Evolutionary conservation across 352 stramenopile species (phyloP), one percentile per base, ranked within the genome.

Genomic region (Phytopythium sindhum): DNA sequence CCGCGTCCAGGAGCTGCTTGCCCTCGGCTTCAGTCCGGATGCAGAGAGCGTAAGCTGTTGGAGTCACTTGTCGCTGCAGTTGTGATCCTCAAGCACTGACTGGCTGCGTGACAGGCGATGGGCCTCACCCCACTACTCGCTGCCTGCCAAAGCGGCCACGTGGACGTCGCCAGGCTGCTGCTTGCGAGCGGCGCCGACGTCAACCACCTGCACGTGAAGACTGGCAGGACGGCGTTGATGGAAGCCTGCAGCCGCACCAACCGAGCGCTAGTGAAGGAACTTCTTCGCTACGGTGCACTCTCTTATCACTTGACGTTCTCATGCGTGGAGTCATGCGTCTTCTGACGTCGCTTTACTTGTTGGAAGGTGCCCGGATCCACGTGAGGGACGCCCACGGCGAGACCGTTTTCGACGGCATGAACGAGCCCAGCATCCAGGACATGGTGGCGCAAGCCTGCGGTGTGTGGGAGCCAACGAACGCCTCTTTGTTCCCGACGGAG

Each of bases 71-170:
- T 39, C 31, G 33, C 33, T 53, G 23, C 12, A 28, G 17, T 44
- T n/a, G 8, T 63, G 11, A 15, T 7, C 15, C 19, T 39, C 2
- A 12, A 48, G 33, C 54, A 11, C 14, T 33, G 17, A 47, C 8
- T 51, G 39, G 58, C 55, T 65, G 3, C 55, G 12, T 42, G 59
- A 1, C 59, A 90, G 83, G 83, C 80, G 0, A 89, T 90, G 79
- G 83, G 83, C 2, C 69, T 91, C 26, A 91, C 80, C 11, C 80
- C 83, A 10, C 70, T 91, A 28, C 55, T 86, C 26, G 83, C 75
- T 48, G 80, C 78, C 2, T 84, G 78, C 31, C 73, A 88, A 47
- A 84, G 68, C 45, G 75, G 71, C 0, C 75, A 85, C 41, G 54
- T 82, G 12, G 68, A 80, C 11, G 70, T 81, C 37, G 77, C 88